These are phyloP conservation scores for Kazachstania kunashirensis DNA, from an alignment of 805 yeast species.

Conservation along the genomic window DNA sequence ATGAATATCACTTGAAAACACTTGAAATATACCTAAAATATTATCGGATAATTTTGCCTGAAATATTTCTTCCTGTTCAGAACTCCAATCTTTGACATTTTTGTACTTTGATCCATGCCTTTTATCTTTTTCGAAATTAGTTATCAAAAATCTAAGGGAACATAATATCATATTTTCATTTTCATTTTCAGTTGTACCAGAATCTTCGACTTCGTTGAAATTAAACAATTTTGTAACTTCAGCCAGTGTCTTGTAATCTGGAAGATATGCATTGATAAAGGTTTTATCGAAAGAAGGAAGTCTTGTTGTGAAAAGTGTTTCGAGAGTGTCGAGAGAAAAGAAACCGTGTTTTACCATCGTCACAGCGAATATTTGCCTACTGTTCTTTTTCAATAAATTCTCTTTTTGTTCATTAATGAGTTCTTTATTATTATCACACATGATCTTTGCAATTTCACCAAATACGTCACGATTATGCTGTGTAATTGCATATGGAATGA, in stretches of 20 bases:
- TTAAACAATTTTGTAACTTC: constrained; percentile 25
- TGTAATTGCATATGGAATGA: constrained; percentile 67
- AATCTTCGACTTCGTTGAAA: constrained; percentile 11
- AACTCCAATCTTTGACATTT: constrained; percentile 19
- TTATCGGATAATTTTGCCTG: constrained; percentile 42
- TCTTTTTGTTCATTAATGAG: constrained; percentile 15
- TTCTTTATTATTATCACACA: constrained; percentile 18
- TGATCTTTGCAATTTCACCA: constrained; percentile 24
- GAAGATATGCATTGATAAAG: constrained; percentile 21
- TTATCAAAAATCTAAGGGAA: constrained; percentile 21
- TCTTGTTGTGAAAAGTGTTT: constrained; percentile 22
- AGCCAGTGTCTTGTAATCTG: constrained; percentile 28
- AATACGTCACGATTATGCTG: constrained; percentile 56
- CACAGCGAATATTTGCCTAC: constrained; percentile 29
- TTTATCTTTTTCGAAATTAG: constrained; percentile 23
- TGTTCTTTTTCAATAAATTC: constrained; percentile 21
- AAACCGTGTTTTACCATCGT: constrained; percentile 27
- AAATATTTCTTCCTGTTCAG: constrained; percentile 26
- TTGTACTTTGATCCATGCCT: constrained; percentile 22
- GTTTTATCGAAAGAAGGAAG: constrained; percentile 24
- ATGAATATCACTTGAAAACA: constrained; percentile 70
- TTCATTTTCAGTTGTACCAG: constrained; percentile 14
- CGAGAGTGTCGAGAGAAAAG: constrained; percentile 25
- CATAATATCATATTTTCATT: constrained; percentile 19
- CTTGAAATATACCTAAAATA: constrained; percentile 66